phyloP scores from a whole-genome alignment of 345 rosid species.

The Crucihimalaya himalaica region DNA sequence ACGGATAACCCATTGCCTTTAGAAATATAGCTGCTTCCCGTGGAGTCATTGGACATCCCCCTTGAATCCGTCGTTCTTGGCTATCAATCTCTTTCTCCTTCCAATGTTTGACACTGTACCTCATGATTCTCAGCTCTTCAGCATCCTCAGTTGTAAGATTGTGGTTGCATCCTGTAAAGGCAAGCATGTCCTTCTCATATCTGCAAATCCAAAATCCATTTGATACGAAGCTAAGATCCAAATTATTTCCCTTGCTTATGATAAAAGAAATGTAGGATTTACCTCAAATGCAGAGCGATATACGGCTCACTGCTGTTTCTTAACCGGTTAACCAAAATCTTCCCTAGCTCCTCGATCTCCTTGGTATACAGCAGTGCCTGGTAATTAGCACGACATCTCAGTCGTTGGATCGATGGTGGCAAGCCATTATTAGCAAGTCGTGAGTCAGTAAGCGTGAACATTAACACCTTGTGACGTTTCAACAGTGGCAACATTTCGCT shows the following conservation, averaged over 20 bases:
- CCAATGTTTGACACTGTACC: slow-evolving; percentile 82
- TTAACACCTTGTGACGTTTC: slow-evolving; percentile 76
- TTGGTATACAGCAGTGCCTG: slow-evolving; percentile 64
- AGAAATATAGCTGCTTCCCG: slow-evolving; percentile 92
- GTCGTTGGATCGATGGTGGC: slow-evolving; percentile 66
- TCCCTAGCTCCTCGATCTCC: slow-evolving; percentile 78
- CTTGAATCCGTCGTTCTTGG: slow-evolving; percentile 58
- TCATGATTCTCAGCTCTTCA: slow-evolving; percentile 71
- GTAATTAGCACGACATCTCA: slow-evolving; percentile 92
- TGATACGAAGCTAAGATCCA: background rate
- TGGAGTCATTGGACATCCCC: slow-evolving; percentile 98
- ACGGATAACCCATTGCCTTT: slow-evolving; percentile 95
- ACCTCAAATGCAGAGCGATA: slow-evolving; percentile 86
- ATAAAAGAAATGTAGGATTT: background rate
- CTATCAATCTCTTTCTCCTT: slow-evolving; percentile 96
- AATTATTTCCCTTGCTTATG: background rate
- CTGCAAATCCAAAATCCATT: slow-evolving; percentile 48
- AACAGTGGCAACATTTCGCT: slow-evolving; percentile 62
- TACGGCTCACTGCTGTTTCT: slow-evolving; percentile 67
- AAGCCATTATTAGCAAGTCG: slow-evolving; percentile 86
- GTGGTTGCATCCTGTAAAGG: slow-evolving; percentile 96
- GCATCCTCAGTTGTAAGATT: slow-evolving; percentile 74
- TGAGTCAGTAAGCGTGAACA: slow-evolving; percentile 89
- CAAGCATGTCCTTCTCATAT: slow-evolving; percentile 97
- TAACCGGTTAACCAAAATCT: slow-evolving; percentile 62